phyloP scores from a whole-genome alignment of 345 rosid genomes.

The Melaleuca alternifolia region DNA sequence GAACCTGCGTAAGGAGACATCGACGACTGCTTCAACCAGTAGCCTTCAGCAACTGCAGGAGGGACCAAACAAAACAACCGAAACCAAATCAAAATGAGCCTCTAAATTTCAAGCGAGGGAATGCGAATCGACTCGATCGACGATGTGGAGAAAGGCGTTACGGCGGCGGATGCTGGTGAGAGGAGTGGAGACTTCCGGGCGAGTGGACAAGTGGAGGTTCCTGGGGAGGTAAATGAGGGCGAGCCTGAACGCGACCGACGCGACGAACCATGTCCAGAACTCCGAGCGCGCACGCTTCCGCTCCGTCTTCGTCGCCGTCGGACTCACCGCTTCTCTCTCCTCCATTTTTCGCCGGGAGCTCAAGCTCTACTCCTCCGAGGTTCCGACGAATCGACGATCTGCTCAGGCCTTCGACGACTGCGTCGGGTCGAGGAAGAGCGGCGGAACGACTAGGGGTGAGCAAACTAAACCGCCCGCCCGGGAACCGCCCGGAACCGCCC shows the following conservation, averaged over 20 bases:
- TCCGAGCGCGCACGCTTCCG: conserved; percentile 6
- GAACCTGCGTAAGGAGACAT: conserved; percentile 91
- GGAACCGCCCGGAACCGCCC: too few species aligned
- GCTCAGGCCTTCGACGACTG: background rate
- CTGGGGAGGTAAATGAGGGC: conserved; percentile 44
- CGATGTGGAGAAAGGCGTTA: conserved; percentile 17
- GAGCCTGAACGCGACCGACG: conserved; percentile 37
- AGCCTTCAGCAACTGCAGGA: conserved; percentile 80
- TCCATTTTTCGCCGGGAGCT: background rate
- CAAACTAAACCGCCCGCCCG: too few species aligned
- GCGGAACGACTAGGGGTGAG: background rate
- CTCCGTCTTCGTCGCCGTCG: background rate
- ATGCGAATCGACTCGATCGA: background rate
- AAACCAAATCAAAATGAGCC: background rate
- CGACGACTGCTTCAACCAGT: conserved; percentile 86
- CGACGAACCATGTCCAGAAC: conserved; percentile 45
- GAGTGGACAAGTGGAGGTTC: conserved; percentile 62
- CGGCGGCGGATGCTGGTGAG: conserved; percentile 94
- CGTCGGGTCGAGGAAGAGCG: background rate
- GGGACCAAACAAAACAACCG: background rate
- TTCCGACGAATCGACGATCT: background rate
- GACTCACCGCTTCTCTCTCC: background rate
- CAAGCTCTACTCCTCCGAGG: background rate
- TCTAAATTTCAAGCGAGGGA: background rate
- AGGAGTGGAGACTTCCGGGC: conserved; percentile 96